A percentile compares a stretch with the other conserved stretches of the same genome.
Evolutionary conservation across 1,139 yeast species (phyloP).

Genomic region (Sugiyamaella grinbergsii): DNA sequence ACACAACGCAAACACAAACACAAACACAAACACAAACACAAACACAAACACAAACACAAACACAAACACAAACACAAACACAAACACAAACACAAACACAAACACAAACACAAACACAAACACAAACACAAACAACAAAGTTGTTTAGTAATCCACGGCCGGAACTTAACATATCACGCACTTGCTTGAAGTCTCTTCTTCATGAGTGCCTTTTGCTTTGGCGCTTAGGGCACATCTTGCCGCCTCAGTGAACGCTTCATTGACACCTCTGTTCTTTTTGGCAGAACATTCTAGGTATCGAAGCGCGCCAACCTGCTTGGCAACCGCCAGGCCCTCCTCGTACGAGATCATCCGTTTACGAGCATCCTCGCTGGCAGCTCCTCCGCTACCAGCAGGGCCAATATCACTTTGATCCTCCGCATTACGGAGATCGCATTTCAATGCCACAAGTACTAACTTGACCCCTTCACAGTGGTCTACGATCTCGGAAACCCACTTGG

Average conservation of each 20-base stretch:
- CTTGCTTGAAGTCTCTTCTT: constrained; percentile 26
- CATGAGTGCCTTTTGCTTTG: constrained; percentile 73
- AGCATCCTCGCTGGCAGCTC: constrained; percentile 30
- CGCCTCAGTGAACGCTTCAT: constrained; percentile 96
- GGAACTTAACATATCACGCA: constrained; percentile 22
- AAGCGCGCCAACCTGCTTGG: constrained; percentile 68
- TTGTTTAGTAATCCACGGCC: neutral
- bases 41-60: no score
- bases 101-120: neutral
- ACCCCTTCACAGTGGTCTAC: constrained; percentile 98
- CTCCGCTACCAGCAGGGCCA: constrained; percentile 39
- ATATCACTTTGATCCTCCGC: constrained; percentile 41
- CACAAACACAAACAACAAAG: neutral
- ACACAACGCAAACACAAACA: no score
- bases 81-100: neutral
- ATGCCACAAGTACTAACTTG: constrained; percentile 86
- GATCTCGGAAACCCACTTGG: constrained; percentile 96
- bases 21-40: no score
- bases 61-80: no score
- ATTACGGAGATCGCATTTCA: constrained; percentile 88
- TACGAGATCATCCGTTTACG: constrained; percentile 57
- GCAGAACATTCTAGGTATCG: constrained; percentile 88
- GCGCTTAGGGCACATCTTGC: constrained; percentile 95
- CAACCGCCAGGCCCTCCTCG: constrained; percentile 84
- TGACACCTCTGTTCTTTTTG: constrained; percentile 89